Evolutionary conservation across 2,329 filamentous ascomycete genomes (phyloP).

Genomic region (Clarireedia paspali): DNA sequence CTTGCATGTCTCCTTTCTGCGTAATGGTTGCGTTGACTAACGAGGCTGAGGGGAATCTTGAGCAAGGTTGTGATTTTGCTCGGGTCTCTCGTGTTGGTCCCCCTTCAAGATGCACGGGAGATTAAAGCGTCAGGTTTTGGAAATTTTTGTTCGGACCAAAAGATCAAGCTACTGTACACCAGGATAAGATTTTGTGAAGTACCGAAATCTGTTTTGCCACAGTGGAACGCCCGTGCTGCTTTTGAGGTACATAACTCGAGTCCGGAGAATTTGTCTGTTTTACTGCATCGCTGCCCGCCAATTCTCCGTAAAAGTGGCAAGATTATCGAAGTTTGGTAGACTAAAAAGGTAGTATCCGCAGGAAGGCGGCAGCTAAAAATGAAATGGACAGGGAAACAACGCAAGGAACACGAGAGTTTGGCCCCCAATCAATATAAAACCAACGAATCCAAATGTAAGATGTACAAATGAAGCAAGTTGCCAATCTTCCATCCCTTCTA

Average conservation of each 20-base stretch:
- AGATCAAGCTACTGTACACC: neutral
- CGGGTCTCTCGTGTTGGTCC: neutral
- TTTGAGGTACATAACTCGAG: neutral
- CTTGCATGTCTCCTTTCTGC: neutral
- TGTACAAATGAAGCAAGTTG: neutral
- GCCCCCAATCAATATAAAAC: neutral
- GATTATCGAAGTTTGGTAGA: neutral
- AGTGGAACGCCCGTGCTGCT: neutral
- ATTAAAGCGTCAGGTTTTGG: neutral
- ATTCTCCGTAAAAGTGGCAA: neutral
- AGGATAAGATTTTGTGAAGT: neutral
- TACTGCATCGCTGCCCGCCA: neutral
- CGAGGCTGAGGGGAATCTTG: neutral
- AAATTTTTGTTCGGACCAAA: neutral
- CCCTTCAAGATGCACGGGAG: neutral
- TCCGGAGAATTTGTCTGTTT: neutral
- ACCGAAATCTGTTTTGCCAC: neutral
- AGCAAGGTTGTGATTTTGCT: neutral
- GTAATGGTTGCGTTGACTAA: neutral
- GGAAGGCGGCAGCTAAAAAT: slow-evolving; percentile 10
- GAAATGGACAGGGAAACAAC: slow-evolving; percentile 1
- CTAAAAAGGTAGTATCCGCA: slow-evolving; percentile 5
- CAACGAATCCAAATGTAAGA: neutral
- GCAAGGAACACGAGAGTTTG: neutral
- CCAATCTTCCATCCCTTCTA: slow-evolving; percentile 5